These are phyloP conservation scores for Ustilago curta DNA, from an alignment of 1,284 basidiomycete species.

Conservation along the genomic window DNA sequence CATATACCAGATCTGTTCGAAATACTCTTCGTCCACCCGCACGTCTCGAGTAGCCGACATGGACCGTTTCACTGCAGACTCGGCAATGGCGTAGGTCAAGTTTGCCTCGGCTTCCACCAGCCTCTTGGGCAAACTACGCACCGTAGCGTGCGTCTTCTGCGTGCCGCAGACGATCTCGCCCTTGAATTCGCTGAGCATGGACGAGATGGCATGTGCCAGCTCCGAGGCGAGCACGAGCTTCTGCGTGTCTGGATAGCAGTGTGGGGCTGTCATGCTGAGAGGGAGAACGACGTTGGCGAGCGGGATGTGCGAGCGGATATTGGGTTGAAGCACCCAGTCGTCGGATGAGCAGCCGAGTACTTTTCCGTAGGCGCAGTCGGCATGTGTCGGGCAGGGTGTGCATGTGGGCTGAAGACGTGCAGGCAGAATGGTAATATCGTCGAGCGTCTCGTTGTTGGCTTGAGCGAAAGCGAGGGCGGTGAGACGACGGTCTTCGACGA, in stretches of 20 bases:
- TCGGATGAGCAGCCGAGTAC: constrained; percentile 49
- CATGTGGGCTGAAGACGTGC: constrained; percentile 47
- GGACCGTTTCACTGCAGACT: constrained; percentile 37
- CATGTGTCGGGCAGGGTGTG: constrained; percentile 62
- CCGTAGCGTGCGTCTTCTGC: constrained; percentile 38
- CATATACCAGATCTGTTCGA: constrained; percentile 61
- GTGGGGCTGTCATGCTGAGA: constrained; percentile 31
- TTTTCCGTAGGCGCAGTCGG: constrained; percentile 46
- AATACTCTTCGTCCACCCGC: constrained; percentile 49
- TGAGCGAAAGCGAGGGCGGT: constrained; percentile 32
- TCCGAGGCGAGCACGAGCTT: constrained; percentile 64
- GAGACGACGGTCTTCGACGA: constrained; percentile 36
- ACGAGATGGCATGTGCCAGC: constrained; percentile 49
- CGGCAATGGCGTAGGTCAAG: constrained; percentile 35
- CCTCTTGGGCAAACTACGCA: constrained; percentile 29
- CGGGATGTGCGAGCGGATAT: constrained; percentile 49
- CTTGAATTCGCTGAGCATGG: constrained; percentile 55
- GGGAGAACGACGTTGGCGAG: constrained; percentile 45
- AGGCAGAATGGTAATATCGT: constrained; percentile 41
- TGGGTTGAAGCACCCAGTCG: constrained; percentile 58
- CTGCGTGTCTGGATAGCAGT: constrained; percentile 63
- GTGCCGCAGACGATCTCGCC: constrained; percentile 61
- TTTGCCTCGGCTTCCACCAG: constrained; percentile 23
- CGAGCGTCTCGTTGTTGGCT: constrained; percentile 36
- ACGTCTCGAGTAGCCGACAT: constrained; percentile 38